These are phyloP conservation scores for Cutaneotrichosporon sp. DNA, from an alignment of 1,284 basidiomycete genomes.

Conservation along the genomic window DNA sequence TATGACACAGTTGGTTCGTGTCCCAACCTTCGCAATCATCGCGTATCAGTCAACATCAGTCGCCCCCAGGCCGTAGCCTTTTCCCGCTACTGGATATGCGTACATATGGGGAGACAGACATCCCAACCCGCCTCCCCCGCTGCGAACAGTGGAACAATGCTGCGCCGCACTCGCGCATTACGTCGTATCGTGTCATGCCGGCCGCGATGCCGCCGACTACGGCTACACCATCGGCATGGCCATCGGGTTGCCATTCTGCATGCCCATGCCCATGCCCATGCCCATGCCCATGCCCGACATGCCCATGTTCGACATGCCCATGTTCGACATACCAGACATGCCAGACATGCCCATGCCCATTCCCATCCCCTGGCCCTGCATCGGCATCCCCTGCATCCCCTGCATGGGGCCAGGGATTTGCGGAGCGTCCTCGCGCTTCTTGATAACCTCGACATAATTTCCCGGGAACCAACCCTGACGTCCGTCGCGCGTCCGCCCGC, in stretches of 20 bases:
- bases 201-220: neutral
- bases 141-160: neutral
- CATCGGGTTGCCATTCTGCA: neutral
- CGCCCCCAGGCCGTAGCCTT: no score
- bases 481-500: conserved; percentile 88
- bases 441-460: conserved; percentile 62
- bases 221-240: neutral
- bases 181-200: neutral
- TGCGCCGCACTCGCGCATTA: neutral
- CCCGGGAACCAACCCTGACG: conserved; percentile 94
- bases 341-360: neutral
- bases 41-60: neutral
- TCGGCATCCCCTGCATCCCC: neutral
- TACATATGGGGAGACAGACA: neutral
- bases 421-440: conserved; percentile 24
- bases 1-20: neutral
- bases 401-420: neutral
- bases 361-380: neutral
- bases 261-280: neutral
- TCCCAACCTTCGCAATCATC: no score
- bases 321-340: neutral
- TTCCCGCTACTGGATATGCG: neutral
- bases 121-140: neutral
- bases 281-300: neutral
- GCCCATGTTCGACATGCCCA: neutral